phyloP scores from a whole-genome alignment of 164 flowering plant genomes.

The Umbilicus rupestris region DNA sequence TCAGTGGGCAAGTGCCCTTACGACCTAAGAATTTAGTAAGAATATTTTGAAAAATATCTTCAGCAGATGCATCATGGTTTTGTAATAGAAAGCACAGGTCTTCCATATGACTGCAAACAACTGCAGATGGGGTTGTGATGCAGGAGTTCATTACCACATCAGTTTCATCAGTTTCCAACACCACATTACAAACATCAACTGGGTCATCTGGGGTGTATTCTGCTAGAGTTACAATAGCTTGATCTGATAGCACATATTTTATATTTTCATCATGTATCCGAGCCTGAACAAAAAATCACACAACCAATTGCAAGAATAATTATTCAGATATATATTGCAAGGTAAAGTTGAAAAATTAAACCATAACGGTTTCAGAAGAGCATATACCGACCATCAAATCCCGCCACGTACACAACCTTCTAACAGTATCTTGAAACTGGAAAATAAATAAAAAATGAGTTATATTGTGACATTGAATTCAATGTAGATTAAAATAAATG shows the following conservation, averaged over 20 bases:
- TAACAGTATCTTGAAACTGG: slow-evolving; percentile 61
- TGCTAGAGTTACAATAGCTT: slow-evolving; percentile 64
- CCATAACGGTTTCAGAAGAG: background rate
- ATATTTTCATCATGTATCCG: slow-evolving; percentile 96
- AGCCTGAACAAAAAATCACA: slow-evolving; percentile 53
- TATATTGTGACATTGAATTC: background rate
- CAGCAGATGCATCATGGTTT: slow-evolving; percentile 19
- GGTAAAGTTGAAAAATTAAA: background rate
- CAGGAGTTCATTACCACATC: slow-evolving; percentile 28
- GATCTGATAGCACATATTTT: slow-evolving; percentile 82
- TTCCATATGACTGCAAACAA: slow-evolving; percentile 58
- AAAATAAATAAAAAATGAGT: background rate
- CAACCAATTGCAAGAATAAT: background rate
- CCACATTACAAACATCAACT: slow-evolving; percentile 33
- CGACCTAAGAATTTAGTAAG: slow-evolving; percentile 50
- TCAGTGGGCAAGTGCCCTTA: slow-evolving; percentile 58
- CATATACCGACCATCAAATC: slow-evolving; percentile 83
- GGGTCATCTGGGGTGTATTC: slow-evolving; percentile 33
- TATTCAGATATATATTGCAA: background rate
- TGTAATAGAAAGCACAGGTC: slow-evolving; percentile 37
- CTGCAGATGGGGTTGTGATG: slow-evolving; percentile 53
- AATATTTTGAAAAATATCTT: slow-evolving; percentile 30
- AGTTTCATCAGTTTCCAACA: slow-evolving; percentile 45
- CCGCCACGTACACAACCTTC: slow-evolving; percentile 80
- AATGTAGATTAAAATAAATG: background rate